A percentile compares a stretch with the other conserved stretches of the same genome.
phyloP scores from a whole-genome alignment of 108 stramenopile genomes.

The Skeletonema marinoi region DNA sequence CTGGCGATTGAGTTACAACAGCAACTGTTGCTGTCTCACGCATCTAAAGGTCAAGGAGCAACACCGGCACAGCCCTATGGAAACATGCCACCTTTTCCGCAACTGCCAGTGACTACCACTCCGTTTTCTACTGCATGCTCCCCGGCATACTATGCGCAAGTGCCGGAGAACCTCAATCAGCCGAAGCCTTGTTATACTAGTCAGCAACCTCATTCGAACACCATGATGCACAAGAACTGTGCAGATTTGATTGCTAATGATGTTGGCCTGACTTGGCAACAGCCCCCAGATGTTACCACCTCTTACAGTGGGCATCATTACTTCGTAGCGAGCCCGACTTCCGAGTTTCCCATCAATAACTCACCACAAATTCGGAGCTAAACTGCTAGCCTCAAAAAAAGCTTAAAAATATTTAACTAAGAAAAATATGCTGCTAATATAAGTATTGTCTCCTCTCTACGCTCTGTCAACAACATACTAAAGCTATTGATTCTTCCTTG shows the following conservation, averaged over 20 bases:
- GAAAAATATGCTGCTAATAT: background rate
- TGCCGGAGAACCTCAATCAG: background rate
- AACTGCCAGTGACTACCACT: background rate
- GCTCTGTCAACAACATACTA: too few species aligned
- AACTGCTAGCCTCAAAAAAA: background rate
- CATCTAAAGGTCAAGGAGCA: background rate
- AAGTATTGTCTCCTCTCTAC: too few species aligned
- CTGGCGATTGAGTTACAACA: background rate
- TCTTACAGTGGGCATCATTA: constrained; percentile 17
- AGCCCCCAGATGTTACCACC: background rate
- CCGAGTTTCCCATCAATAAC: constrained; percentile 10
- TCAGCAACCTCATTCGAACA: background rate
- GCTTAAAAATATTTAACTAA: background rate
- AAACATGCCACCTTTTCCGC: constrained; percentile 3
- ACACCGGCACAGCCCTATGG: background rate
- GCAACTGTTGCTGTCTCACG: background rate
- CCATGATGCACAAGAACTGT: constrained; percentile 3
- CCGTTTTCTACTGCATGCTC: constrained; percentile 2
- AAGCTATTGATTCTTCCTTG: too few species aligned
- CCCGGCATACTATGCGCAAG: background rate
- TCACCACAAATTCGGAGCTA: constrained; percentile 25
- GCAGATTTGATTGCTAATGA: constrained; percentile 12
- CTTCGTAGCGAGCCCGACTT: constrained; percentile 9
- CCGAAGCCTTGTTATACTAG: background rate
- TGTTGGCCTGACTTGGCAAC: constrained; percentile 17